Conservation (phyloP, 805 yeast species). For the Kodamaea neixiangensis region DNA sequence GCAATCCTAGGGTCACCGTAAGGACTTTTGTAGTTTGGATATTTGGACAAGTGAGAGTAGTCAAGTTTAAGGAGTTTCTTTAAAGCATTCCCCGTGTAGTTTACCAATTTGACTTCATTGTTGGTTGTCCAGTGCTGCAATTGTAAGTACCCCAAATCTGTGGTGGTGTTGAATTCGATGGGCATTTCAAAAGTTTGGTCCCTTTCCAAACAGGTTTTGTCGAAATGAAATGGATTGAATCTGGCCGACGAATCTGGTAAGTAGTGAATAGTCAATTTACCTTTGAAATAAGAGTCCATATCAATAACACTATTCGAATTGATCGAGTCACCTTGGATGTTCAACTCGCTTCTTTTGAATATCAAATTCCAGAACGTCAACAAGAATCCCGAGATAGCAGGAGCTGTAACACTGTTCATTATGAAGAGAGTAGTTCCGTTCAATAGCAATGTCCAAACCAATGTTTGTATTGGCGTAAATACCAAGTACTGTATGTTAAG, state of each 20-base stretch:
- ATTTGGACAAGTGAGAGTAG: constrained; percentile 30
- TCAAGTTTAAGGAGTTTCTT: constrained; percentile 36
- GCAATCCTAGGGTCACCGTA: constrained; percentile 44
- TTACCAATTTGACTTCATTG: constrained; percentile 46
- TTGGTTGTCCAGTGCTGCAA: constrained; percentile 60
- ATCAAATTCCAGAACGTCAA: constrained; percentile 47
- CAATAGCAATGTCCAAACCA: constrained; percentile 48
- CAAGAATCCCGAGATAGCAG: constrained; percentile 38
- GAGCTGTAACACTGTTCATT: constrained; percentile 51
- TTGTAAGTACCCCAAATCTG: constrained; percentile 67
- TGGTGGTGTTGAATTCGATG: constrained; percentile 76
- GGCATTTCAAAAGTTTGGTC: constrained; percentile 52
- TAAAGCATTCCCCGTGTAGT: constrained; percentile 61
- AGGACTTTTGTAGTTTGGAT: constrained; percentile 20
- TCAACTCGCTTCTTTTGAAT: constrained; percentile 47
- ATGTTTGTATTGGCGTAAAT: constrained; percentile 58
- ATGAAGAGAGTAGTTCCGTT: constrained; percentile 55
- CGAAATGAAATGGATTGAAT: constrained; percentile 70
- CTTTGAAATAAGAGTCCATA: constrained; percentile 70
- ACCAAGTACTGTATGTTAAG: constrained; percentile 75
- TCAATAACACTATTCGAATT: constrained; percentile 40
- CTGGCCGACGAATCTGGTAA: constrained; percentile 89
- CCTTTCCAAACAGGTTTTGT: constrained; percentile 58
- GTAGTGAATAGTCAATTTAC: constrained; percentile 81
- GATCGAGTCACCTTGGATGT: constrained; percentile 52